Evolutionary conservation across 2,329 filamentous ascomycete species (phyloP).

Genomic region (Aureobasidium uvarum): DNA sequence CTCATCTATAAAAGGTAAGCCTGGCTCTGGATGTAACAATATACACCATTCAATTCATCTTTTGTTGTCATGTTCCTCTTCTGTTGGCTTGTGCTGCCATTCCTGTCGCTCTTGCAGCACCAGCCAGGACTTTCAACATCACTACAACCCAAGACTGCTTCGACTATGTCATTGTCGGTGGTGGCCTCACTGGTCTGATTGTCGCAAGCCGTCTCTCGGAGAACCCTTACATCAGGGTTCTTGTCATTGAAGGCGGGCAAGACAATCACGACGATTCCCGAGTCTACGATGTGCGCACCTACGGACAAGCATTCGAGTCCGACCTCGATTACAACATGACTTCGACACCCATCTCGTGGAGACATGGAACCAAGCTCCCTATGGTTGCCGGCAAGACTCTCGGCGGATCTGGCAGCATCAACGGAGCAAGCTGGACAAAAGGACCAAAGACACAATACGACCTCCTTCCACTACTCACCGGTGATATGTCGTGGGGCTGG

Average conservation of each 20-base stretch:
- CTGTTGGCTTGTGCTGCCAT: slow-evolving; percentile 2
- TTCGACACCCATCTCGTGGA: slow-evolving; percentile 32
- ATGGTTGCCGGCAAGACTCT: slow-evolving; percentile 34
- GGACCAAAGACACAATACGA: slow-evolving; percentile 34
- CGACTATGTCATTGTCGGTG: slow-evolving; percentile 36
- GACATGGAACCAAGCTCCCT: slow-evolving; percentile 29
- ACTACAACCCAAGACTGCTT: neutral
- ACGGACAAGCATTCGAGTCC: slow-evolving; percentile 32
- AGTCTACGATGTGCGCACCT: slow-evolving; percentile 33
- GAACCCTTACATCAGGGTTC: slow-evolving; percentile 34
- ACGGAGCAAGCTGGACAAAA: slow-evolving; percentile 36
- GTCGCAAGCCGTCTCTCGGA: slow-evolving; percentile 36
- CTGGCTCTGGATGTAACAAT: neutral
- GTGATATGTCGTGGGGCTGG: slow-evolving; percentile 34
- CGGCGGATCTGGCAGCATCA: slow-evolving; percentile 34
- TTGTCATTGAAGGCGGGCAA: slow-evolving; percentile 37
- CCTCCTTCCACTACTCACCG: slow-evolving; percentile 34
- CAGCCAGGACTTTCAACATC: slow-evolving; percentile 5
- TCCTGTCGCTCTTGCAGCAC: slow-evolving; percentile 2
- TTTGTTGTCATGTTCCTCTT: neutral
- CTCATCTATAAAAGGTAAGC: neutral
- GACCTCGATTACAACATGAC: slow-evolving; percentile 31
- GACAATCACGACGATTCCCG: slow-evolving; percentile 31
- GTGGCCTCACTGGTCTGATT: slow-evolving; percentile 35
- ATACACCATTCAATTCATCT: neutral